These are phyloP conservation scores for Colletotrichum filicis DNA, from an alignment of 2,329 filamentous ascomycete genomes.

Conservation along the genomic window DNA sequence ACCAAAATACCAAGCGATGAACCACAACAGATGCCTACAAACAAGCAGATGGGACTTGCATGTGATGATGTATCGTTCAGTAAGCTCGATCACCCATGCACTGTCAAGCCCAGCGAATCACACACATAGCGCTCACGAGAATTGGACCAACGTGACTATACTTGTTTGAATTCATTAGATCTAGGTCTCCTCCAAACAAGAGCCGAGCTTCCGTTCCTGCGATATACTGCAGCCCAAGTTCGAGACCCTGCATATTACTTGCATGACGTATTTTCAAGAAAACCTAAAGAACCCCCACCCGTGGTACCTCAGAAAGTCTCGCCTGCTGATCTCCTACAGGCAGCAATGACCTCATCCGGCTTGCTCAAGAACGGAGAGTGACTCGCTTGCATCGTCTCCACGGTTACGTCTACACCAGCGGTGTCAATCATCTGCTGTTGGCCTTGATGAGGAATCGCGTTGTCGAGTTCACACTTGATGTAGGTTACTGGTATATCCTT, in stretches of 20 bases:
- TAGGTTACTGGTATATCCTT: conserved; percentile 14
- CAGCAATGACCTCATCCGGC: not conserved
- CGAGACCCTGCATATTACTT: not conserved
- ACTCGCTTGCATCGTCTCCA: not conserved
- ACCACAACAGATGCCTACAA: not conserved
- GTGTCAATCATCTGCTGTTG: conserved; percentile 13
- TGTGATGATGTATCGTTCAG: no score
- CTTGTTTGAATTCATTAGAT: not conserved
- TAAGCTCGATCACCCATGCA: not conserved
- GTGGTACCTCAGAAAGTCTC: not conserved
- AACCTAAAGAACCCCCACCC: not conserved
- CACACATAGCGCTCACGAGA: not conserved
- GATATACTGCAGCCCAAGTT: not conserved
- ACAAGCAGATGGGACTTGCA: no score
- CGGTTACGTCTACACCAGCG: not conserved
- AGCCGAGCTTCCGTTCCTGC: not conserved
- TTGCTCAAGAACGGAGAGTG: conserved; percentile 17
- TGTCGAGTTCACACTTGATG: conserved; percentile 11
- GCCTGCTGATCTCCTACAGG: not conserved
- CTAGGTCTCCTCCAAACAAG: not conserved
- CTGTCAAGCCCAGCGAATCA: not conserved
- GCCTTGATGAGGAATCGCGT: not conserved
- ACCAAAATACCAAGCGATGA: not conserved
- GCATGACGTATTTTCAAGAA: not conserved
- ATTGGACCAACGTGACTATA: not conserved